Base-by-base conservation (phyloP, 371 early-diverging fungal species). In the Basidiobolus heterosporus region DNA sequence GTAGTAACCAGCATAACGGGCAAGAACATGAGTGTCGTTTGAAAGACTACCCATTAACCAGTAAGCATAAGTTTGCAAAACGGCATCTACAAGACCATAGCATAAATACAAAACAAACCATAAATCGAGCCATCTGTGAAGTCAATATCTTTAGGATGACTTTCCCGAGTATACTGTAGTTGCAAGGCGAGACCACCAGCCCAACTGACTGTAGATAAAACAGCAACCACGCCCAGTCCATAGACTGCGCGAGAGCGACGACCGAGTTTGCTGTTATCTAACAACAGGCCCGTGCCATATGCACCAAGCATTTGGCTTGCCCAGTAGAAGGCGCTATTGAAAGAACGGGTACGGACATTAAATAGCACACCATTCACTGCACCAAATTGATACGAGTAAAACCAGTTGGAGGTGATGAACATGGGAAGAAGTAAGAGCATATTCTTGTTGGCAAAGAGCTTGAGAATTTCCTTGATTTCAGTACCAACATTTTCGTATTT, bases 11-110 rank as follows among this genome's bases (percentile, higher is more conserved):
- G 80, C 75, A 53, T 77, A 86, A 22, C 79, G 69, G 36, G 85
- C 70, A 18, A 82, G 66, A 23, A 67, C 50, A 49, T 66, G 56
- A 52, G 74, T 66, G 40, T 85, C 79, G 58, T 81, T 81, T 22
- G 78, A 67, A 45, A 81, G 68, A 37, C 82, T 72, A 13, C 85
- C 84, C 68, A 83, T 80, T 21, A 85, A 50, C 83, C 84, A 83
- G 53, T 64, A 67, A 19, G 55, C 55, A 38, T 52, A 58, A n/a
- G 64, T 60, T 61, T 83, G 84, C 56, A 71, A 78, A 48, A 82
- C 56, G 16, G 83, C 74, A 61, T 82, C 85, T 20, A 59, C 55
- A 5, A 78, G 48, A n/a, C 85, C 85, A 51, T 78, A 81, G 36
- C 66, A 8, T 41, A 79, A 50, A 57, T 75, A 85, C 16, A 85